phyloP scores from a whole-genome alignment of 345 rosid species.

The Citrus sp. region DNA sequence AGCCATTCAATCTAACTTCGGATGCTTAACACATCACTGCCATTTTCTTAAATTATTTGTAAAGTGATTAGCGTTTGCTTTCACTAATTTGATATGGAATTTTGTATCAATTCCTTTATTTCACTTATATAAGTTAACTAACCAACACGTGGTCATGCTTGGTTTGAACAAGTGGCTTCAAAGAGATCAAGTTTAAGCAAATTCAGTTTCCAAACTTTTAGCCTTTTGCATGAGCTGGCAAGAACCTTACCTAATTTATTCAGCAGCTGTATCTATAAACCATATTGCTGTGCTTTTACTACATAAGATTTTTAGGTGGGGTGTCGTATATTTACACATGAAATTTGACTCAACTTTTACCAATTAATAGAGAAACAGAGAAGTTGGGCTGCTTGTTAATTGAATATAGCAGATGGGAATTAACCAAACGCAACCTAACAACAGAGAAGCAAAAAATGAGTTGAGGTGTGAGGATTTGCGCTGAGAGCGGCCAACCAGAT shows the following conservation, averaged over 20 bases:
- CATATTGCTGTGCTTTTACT: background rate
- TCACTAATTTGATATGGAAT: background rate
- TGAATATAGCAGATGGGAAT: conserved; percentile 2
- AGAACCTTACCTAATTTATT: background rate
- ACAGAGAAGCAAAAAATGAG: background rate
- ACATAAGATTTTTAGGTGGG: background rate
- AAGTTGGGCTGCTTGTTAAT: background rate
- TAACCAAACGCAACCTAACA: background rate
- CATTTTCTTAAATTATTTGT: background rate
- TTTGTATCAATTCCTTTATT: background rate
- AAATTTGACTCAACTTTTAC: background rate
- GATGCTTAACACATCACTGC: too few relatives aligned
- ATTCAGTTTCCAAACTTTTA: background rate
- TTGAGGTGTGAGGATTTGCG: background rate
- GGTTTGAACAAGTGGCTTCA: background rate
- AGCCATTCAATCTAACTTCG: background rate
- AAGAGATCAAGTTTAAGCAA: background rate
- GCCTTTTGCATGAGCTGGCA: conserved; percentile 12
- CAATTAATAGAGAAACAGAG: background rate
- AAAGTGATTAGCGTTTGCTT: background rate
- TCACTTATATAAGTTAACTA: background rate
- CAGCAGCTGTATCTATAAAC: background rate
- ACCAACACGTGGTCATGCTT: background rate
- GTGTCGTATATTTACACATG: background rate
- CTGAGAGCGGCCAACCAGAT: background rate